Percentiles rank a stretch among this genome's conserved stretches.
Evolutionary conservation across 257 asterid genomes (phyloP).

Genomic region (Haberlea rhodopensis): DNA sequence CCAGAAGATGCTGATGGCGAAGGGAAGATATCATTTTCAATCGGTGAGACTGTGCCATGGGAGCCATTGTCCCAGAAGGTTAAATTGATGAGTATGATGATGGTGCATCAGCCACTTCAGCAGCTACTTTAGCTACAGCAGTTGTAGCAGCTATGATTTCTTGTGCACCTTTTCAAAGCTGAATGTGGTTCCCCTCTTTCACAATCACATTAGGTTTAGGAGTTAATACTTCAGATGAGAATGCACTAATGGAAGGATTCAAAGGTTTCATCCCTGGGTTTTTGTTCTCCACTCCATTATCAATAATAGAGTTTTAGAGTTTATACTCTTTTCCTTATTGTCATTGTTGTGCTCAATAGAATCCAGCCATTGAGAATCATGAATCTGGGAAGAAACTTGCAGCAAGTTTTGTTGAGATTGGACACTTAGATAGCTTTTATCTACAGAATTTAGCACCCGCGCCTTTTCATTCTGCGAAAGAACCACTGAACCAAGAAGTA

Average conservation of each 20-base stretch:
- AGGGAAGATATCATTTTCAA: slow-evolving; percentile 43
- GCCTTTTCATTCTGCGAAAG: slow-evolving; percentile 49
- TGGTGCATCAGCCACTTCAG: slow-evolving; percentile 61
- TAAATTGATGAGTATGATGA: slow-evolving; percentile 50
- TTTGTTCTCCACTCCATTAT: slow-evolving; percentile 39
- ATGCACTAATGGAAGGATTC: slow-evolving; percentile 30
- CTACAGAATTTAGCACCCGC: slow-evolving; percentile 44
- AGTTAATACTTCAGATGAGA: slow-evolving; percentile 38
- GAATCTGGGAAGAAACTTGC: slow-evolving; percentile 64
- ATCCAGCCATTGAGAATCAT: slow-evolving; percentile 51
- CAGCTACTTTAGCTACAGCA: slow-evolving; percentile 91
- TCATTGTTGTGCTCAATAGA: slow-evolving; percentile 41
- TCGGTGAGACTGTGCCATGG: slow-evolving; percentile 82
- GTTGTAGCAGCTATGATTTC: slow-evolving; percentile 80
- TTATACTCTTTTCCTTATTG: slow-evolving; percentile 63
- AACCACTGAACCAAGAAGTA: slow-evolving; percentile 44
- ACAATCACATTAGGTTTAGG: no score
- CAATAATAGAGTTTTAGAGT: slow-evolving; percentile 33
- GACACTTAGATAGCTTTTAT: slow-evolving; percentile 38
- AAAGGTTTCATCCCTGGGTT: slow-evolving; percentile 37
- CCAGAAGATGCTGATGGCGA: no score
- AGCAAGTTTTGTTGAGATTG: slow-evolving; percentile 60
- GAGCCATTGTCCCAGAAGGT: slow-evolving; percentile 87
- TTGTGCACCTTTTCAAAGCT: slow-evolving; percentile 91
- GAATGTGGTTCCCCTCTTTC: slow-evolving; percentile 79